Conservation (phyloP, 1,284 basidiomycete genomes). For the Moesziomyces globuligerus region DNA sequence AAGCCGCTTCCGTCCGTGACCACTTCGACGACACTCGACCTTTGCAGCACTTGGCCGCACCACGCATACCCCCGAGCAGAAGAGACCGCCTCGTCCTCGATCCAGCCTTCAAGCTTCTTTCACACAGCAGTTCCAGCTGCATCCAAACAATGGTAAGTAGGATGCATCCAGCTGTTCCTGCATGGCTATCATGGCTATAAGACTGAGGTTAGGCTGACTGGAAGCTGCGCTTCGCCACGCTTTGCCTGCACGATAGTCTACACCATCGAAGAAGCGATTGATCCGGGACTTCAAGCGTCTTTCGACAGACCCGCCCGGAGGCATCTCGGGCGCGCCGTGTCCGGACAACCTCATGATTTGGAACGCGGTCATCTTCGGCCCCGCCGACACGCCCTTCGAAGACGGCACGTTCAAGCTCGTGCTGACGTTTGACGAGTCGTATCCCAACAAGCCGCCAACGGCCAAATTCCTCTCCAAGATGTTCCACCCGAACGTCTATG, state of each 20-base stretch:
- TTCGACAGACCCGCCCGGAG: slow-evolving; percentile 90
- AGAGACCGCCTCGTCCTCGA: no score
- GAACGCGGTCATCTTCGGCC: slow-evolving; percentile 99
- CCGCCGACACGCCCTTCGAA: slow-evolving; percentile 97
- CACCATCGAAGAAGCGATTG: slow-evolving; percentile 64
- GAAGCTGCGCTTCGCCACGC: background rate
- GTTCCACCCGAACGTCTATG: slow-evolving; percentile 99
- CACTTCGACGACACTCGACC: no score
- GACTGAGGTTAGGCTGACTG: background rate
- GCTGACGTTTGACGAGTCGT: slow-evolving; percentile 94
- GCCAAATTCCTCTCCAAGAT: slow-evolving; percentile 97
- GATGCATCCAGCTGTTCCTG: no score
- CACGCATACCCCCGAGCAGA: no score
- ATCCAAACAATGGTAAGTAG: no score
- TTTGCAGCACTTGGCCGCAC: no score
- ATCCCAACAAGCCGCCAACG: slow-evolving; percentile 96
- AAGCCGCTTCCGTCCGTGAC: no score
- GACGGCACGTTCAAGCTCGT: slow-evolving; percentile 97
- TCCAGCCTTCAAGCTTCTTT: no score
- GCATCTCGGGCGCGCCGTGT: slow-evolving; percentile 94
- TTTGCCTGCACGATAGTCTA: slow-evolving; percentile 49
- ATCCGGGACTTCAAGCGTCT: slow-evolving; percentile 81
- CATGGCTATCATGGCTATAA: no score
- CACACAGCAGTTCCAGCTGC: no score
- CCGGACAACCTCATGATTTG: slow-evolving; percentile 99